Evolutionary conservation across 805 yeast species (phyloP), one percentile per base, ranked within the genome.

Genomic region (Kluyveromyces dobzhanskii): DNA sequence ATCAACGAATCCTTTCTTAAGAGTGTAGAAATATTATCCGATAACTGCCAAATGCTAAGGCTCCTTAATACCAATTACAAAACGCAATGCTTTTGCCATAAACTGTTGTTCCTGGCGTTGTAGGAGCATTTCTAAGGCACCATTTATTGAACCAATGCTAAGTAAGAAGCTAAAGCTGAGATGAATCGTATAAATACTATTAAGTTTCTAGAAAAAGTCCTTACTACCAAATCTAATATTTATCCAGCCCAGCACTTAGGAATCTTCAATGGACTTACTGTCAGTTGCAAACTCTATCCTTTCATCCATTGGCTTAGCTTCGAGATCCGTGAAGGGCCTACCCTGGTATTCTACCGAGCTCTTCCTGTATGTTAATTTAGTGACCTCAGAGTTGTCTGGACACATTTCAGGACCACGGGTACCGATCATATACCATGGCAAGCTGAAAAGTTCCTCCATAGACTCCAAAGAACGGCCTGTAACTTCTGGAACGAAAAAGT

Each of bases 381-480:
- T 27, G 30, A 27, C 30, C 16, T 27, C 30, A n/a, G 30, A 27
- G 30, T 27, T 27, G 30, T 27, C 30, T n/a, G 30, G 30, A 27
- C 30, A 27, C 16, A 27, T n/a, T 14, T 27, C 30, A 27, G 30
- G 30, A 14, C 30, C 30, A 27, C 30, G 30, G 13, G 16, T 27
- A 27, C 30, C 30, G 30, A 27, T 27, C 30, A 27, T n/a, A 14
- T 27, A 27, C 30, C 30, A 27, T 27, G 30, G 30, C 16, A 27
- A 27, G 30, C 30, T 27, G 35, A 41, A 41, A 14, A 41, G 36
- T 12, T 32, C 17, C 32, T 41, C 44, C 30, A 41, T 41, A 33
- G 84, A 85, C 63, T 84, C 94, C 57, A 85, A 71, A 34, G 82
- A 70, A 54, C 83, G 71, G 44, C 92, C 92, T 64, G 75, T 77